Base-by-base conservation (phyloP, 2,329 filamentous ascomycete genomes). In the Diaporthe citri region DNA sequence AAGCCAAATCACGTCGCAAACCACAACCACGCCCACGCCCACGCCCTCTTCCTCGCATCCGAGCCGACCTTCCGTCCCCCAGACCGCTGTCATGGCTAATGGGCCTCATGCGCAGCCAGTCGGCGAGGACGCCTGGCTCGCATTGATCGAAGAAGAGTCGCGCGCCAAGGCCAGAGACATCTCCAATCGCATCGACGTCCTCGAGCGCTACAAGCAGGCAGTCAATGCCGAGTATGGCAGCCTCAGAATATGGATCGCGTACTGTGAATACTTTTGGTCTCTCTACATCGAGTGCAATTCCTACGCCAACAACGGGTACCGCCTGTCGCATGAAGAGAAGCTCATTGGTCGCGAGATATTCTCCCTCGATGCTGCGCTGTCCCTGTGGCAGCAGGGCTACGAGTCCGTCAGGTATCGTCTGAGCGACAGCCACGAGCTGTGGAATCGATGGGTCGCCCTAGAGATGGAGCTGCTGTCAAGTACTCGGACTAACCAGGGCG, bases 51-150 rank as follows among this genome's bases (percentile, higher is more conserved):
- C 25, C 59, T 71, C 67, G 52, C 59, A 52, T 36, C 34, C 67
- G 59, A 48, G 28, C 55, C 57, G 67, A 39, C 31, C 51, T 17
- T 28, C 25, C 41, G 39, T 5, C 46, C 34, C 31, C 34, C 34
- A 41, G 34, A 48, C 46, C 39, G 75, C 74, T 67, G 85, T 77
- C 75, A 89, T 89, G 87, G 85, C 84, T 17, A 77, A 77, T 64
- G 69, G 25, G 25, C 79, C 86, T 82, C 73, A 75, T 59, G 62
- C 73, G 70, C 77, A 75, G 15, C 92, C 93, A 60, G 88, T 95
- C 78, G 93, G 93, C 79, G 94, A 97, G 86, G 91, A 93, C 75
- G 90, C 89, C 82, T 97, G 94, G 94, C 84, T 93, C 78, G 93
- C 93, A 79, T 94, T 93, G 83, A 89, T 96, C 77, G 91, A 94